Evolutionary conservation across 441 rosid species (phyloP).

Genomic region (Erodium moschatum): DNA sequence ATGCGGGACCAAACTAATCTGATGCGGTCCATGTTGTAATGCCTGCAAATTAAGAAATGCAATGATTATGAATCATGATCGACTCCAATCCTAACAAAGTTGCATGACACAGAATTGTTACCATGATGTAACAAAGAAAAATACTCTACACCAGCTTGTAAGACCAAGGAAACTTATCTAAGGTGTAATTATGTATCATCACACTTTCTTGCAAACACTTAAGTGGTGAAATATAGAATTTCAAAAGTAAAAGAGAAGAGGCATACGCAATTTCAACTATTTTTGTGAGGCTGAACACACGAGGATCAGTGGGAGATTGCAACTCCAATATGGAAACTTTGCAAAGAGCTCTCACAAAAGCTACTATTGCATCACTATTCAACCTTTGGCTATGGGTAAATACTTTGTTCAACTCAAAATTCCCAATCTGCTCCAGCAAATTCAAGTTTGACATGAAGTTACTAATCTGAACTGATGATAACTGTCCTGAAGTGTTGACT

Average conservation of each 20-base stretch:
- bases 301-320: slow-evolving; percentile 97
- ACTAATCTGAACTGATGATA: slow-evolving; percentile 70
- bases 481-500: slow-evolving; percentile 52
- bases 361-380: slow-evolving; percentile 92
- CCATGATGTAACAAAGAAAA: neutral
- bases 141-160: neutral
- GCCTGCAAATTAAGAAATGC: slow-evolving; percentile 46
- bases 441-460: slow-evolving; percentile 42
- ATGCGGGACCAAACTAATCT: slow-evolving; percentile 96
- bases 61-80: neutral
- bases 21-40: slow-evolving; percentile 97
- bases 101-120: neutral
- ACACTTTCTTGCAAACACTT: neutral
- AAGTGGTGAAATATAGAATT: neutral
- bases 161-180: neutral
- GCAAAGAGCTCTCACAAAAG: slow-evolving; percentile 46
- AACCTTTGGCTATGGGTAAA: slow-evolving; percentile 92
- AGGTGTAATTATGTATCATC: neutral
- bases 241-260: slow-evolving; percentile 18
- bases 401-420: slow-evolving; percentile 82
- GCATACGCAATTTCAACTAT: slow-evolving; percentile 95
- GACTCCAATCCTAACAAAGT: neutral
- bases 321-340: slow-evolving; percentile 68
- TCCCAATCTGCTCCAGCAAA: slow-evolving; percentile 60
- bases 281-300: slow-evolving; percentile 96